Base-by-base conservation (phyloP, 1,284 basidiomycete species). In the Volvariella volvacea region DNA sequence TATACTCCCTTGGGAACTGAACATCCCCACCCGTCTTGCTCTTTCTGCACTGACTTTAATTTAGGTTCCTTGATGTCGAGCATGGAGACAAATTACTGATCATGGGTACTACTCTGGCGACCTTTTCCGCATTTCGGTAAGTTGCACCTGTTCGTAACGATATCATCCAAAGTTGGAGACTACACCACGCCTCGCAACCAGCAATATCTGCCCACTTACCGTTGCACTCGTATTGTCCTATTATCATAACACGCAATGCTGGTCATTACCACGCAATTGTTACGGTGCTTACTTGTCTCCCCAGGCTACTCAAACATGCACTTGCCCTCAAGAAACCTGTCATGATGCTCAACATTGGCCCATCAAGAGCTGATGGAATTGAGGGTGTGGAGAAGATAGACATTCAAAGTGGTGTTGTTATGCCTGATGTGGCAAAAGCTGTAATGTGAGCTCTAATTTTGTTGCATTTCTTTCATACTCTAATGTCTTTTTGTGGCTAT, bases 31-130 rank as follows among this genome's bases (percentile, higher is more conserved):
- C n/a, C n/a, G n/a, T n/a, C n/a, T n/a, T n/a, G n/a, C n/a, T n/a
- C n/a, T n/a, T n/a, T n/a, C n/a, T n/a, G n/a, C n/a, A 9, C 9
- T 31, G 30, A 31, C 30, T n/a, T 9, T n/a, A 31, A 31, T 31
- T 31, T 10, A 88, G 88, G 20, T 82, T 79, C 53, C 55, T 59
- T 10, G 71, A 83, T 38, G 61, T 95, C 14, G 76, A 83, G 48
- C 53, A 64, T 2, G 70, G 78, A 4, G 83, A 86, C 42, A 72
- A 78, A 40, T 62, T 96, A 1, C 76, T 96, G 43, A 66, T 94
- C 37, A 65, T 95, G 31, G 92, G 93, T 22, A 92, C 91, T 0
- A 92, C 89, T 0, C 74, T 96, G 10, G 92, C 93, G 1, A 96
- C 93, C 0, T 95, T 88, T 63, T 92, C 89, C 6, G 91, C 92